Percentiles rank a stretch among this genome's conserved stretches.
phyloP scores from a whole-genome alignment of 139 green algal species.

The Mesostigma viride region DNA sequence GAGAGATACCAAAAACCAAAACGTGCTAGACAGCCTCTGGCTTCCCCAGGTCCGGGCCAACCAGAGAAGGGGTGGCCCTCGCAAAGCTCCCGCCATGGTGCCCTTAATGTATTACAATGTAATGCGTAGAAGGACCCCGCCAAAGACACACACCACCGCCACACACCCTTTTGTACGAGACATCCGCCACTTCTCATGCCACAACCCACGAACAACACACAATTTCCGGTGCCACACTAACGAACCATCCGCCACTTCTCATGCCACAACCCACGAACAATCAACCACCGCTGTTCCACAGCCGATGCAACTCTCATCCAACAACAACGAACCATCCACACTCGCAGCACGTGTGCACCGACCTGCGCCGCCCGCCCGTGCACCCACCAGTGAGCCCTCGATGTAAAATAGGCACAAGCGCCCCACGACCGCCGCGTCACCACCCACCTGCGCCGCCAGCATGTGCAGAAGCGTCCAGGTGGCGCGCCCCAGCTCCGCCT shows the following conservation, averaged over 20 bases:
- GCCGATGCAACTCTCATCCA: neutral
- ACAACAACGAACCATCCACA: no score
- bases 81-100: no score
- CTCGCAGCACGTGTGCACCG: neutral
- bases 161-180: no score
- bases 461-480: slow-evolving; percentile 90
- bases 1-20: no score
- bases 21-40: no score
- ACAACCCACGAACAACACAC: neutral
- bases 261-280: neutral
- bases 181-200: neutral
- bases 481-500: slow-evolving; percentile 66
- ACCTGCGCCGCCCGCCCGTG: neutral
- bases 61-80: no score
- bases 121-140: no score
- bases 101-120: no score
- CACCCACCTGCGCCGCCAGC: slow-evolving; percentile 71
- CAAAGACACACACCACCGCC: no score
- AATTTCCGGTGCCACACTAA: no score
- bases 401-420: neutral
- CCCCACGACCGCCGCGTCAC: no score
- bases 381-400: neutral
- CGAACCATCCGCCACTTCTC: neutral
- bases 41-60: no score
- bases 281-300: neutral